phyloP scores from a whole-genome alignment of 2,329 filamentous ascomycete species.

The Penicillium sp. region DNA sequence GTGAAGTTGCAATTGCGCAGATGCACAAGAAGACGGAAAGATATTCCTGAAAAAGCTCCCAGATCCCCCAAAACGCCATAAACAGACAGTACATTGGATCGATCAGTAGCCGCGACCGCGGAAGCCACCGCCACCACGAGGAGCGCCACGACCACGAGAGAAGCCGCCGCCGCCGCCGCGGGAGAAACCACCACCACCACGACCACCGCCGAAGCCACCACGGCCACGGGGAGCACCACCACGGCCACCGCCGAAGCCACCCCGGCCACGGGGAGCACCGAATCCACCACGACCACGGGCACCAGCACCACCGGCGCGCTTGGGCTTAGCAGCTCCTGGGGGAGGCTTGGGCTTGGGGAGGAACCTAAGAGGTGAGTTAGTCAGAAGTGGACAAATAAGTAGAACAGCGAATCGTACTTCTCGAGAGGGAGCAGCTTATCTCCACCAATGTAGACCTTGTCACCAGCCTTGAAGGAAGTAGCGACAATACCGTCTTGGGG shows the following conservation, averaged over 20 bases:
- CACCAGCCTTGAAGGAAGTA: conserved; percentile 87
- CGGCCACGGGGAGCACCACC: conserved; percentile 26
- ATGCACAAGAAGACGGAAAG: conserved; percentile 38
- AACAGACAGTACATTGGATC: conserved; percentile 36
- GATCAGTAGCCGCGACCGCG: conserved; percentile 27
- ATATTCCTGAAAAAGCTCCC: conserved; percentile 40
- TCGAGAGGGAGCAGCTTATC: conserved; percentile 95
- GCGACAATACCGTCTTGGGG: conserved; percentile 95
- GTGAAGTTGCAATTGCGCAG: conserved; percentile 33
- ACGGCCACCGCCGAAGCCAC: conserved; percentile 23
- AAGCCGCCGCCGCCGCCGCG: conserved; percentile 18
- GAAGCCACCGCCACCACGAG: conserved; percentile 20
- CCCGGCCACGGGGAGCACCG: conserved; percentile 36
- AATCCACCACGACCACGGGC: conserved; percentile 47
- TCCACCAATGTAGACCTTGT: conserved; percentile 93
- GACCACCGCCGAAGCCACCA: conserved; percentile 20
- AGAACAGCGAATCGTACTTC: conserved; percentile 50
- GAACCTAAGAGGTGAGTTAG: conserved; percentile 56
- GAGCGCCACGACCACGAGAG: conserved; percentile 15
- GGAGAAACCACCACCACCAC: conserved; percentile 27
- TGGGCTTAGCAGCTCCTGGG: conserved; percentile 65
- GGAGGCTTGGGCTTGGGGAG: conserved; percentile 84
- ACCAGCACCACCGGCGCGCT: conserved; percentile 59
- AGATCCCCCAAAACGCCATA: conserved; percentile 44
- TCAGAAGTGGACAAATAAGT: conserved; percentile 13